Conservation (phyloP, 2,329 filamentous ascomycete genomes). For the Trichophyton verrucosum region DNA sequence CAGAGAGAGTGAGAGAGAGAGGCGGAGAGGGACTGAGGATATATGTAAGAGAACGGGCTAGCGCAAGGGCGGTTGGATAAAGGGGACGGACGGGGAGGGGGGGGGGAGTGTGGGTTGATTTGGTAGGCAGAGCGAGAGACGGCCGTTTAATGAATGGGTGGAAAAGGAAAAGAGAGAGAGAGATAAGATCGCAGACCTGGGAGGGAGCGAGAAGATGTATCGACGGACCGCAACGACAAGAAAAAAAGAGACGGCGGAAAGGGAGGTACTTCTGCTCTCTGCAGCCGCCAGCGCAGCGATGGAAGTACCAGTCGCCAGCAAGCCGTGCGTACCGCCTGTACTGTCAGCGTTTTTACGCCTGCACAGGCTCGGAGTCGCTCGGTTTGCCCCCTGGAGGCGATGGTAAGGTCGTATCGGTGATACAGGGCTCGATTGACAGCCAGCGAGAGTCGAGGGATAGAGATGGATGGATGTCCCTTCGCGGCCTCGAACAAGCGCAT, state of each 20-base stretch:
- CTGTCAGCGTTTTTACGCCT: slow-evolving; percentile 2
- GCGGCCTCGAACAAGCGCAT: slow-evolving; percentile 2
- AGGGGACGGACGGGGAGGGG: too few species aligned
- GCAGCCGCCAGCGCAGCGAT: background rate
- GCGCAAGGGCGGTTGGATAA: background rate
- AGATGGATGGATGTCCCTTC: background rate
- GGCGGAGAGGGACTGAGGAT: background rate
- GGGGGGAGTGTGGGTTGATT: too few species aligned
- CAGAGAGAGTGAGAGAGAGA: slow-evolving; percentile 6
- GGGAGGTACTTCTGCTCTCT: background rate
- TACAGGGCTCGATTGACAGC: background rate
- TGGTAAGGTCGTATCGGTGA: background rate
- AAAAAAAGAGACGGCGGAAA: background rate
- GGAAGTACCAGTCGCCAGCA: background rate
- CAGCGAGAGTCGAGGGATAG: background rate
- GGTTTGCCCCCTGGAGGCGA: background rate
- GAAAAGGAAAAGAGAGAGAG: slow-evolving; percentile 5
- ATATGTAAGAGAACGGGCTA: slow-evolving; percentile 6
- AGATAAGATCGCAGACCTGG: background rate
- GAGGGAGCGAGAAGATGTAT: slow-evolving; percentile 4
- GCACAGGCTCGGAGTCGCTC: background rate
- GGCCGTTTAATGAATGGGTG: background rate
- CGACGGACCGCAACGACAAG: background rate
- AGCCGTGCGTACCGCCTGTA: slow-evolving; percentile 4
- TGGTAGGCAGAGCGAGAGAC: background rate